Conservation (phyloP, 768 basidiomycete genomes). For the Paxillus rubicundulus region DNA sequence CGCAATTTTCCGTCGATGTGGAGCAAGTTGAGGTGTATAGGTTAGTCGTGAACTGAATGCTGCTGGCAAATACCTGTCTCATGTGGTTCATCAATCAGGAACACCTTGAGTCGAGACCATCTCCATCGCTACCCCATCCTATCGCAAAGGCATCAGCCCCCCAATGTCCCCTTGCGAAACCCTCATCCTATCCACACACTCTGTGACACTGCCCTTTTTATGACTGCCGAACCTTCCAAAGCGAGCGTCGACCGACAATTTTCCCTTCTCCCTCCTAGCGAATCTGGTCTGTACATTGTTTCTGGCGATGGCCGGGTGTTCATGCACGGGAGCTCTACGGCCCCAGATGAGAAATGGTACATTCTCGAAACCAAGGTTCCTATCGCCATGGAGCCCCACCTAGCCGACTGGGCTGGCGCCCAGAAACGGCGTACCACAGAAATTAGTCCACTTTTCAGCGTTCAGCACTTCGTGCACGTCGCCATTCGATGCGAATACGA, state of each 20-base stretch:
- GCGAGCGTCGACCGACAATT: slow-evolving; percentile 36
- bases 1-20: slow-evolving; percentile 54
- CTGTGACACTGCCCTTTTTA: slow-evolving; percentile 44
- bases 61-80: slow-evolving; percentile 4
- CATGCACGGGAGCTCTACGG: slow-evolving; percentile 22
- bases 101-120: slow-evolving; percentile 40
- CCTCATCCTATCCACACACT: slow-evolving; percentile 51
- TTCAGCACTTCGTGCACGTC: slow-evolving; percentile 53
- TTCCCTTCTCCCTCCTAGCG: slow-evolving; percentile 47
- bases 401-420: slow-evolving; percentile 30
- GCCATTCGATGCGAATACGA: slow-evolving; percentile 58
- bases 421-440: slow-evolving; percentile 42
- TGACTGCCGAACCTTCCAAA: slow-evolving; percentile 13
- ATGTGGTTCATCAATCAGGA: slow-evolving; percentile 31
- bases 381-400: slow-evolving; percentile 11
- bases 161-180: slow-evolving; percentile 51
- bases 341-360: slow-evolving; percentile 27
- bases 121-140: slow-evolving; percentile 55
- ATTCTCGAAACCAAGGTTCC: slow-evolving; percentile 20
- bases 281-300: slow-evolving; percentile 48
- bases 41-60: slow-evolving; percentile 37
- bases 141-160: slow-evolving; percentile 57
- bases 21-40: slow-evolving; percentile 65
- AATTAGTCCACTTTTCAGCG: slow-evolving; percentile 53
- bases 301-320: slow-evolving; percentile 52